Conservation (phyloP, 176 grass and related monocot species). For the Themeda triandra region DNA sequence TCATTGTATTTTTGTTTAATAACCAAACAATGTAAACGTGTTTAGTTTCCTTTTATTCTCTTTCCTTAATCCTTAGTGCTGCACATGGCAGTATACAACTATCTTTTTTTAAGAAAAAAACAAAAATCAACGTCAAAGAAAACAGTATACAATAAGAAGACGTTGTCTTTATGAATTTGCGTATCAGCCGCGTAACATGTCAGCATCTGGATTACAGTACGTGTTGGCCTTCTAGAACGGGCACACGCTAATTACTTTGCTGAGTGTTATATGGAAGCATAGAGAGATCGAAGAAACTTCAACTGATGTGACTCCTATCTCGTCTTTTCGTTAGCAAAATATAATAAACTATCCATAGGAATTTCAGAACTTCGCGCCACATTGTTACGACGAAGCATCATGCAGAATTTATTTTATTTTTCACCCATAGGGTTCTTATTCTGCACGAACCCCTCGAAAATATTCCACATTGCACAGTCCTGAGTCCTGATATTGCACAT, state of each 20-base stretch:
- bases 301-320: neutral
- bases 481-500: too few species aligned
- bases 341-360: too few species aligned
- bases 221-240: neutral
- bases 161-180: neutral
- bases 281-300: neutral
- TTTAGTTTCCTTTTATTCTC: neutral
- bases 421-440: neutral
- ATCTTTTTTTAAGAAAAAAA: too few species aligned
- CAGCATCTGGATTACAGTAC: neutral
- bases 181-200: neutral
- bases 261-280: too few species aligned
- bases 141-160: neutral
- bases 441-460: neutral
- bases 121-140: neutral
- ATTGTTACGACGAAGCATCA: neutral
- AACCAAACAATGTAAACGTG: neutral
- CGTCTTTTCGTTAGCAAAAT: neutral
- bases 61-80: neutral
- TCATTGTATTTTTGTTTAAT: neutral
- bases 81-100: too few species aligned
- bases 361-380: too few species aligned
- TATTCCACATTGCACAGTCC: neutral
- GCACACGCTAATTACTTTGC: neutral
- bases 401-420: neutral